A percentile compares a stretch with the other conserved stretches of the same genome.
phyloP scores from a whole-genome alignment of 495 filamentous ascomycete species.

The Penicillium goetzii region DNA sequence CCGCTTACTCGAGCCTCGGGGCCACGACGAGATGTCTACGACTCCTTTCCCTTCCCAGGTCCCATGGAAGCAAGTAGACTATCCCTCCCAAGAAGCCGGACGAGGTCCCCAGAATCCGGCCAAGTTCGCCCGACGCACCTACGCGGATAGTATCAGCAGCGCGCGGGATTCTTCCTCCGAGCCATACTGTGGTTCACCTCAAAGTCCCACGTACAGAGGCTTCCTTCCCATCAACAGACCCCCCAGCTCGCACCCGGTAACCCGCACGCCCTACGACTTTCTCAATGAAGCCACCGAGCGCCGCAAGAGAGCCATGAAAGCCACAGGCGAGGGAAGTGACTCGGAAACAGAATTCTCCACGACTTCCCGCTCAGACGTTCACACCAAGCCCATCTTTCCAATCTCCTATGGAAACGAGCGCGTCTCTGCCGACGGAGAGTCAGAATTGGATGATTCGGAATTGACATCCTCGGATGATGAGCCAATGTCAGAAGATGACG shows the following conservation, averaged over 20 bases:
- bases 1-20: slow-evolving; percentile 37
- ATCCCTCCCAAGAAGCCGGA: slow-evolving; percentile 7
- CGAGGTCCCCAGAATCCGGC: not conserved
- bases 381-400: slow-evolving; percentile 1
- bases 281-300: slow-evolving; percentile 17
- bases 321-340: slow-evolving; percentile 15
- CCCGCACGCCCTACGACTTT: slow-evolving; percentile 13
- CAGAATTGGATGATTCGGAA: not conserved
- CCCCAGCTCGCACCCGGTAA: slow-evolving; percentile 28
- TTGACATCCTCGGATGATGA: slow-evolving; percentile 15
- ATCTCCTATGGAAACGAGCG: not conserved
- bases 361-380: not conserved
- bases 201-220: slow-evolving; percentile 27
- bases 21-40: not conserved
- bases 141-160: slow-evolving; percentile 30
- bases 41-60: not conserved
- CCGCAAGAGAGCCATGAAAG: not conserved
- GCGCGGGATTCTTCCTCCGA: slow-evolving; percentile 34
- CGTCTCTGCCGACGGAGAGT: slow-evolving; percentile 8
- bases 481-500: slow-evolving; percentile 20
- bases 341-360: slow-evolving; percentile 18
- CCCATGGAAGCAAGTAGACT: not conserved
- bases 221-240: slow-evolving; percentile 44
- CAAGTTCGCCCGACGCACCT: slow-evolving; percentile 24
- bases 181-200: slow-evolving; percentile 37